Conservation (phyloP, 257 asterid species). For the Solanum verrucosum region DNA sequence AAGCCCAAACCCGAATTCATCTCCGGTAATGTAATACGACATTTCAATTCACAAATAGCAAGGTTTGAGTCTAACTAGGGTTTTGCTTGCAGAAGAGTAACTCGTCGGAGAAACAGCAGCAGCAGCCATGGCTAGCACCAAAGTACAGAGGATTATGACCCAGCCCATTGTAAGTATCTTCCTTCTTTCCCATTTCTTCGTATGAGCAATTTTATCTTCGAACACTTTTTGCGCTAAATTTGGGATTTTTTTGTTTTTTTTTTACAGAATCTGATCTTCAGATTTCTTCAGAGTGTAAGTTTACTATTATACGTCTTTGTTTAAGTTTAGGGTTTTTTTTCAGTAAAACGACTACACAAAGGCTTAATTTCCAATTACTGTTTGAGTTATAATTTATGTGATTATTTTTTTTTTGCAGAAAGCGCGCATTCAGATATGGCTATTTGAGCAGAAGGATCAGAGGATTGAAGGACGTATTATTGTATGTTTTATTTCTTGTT, state of each 20-base stretch:
- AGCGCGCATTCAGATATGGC: constrained; percentile 56
- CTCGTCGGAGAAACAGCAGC: background rate
- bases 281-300: constrained; percentile 62
- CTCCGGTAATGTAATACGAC: background rate
- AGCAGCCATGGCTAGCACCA: constrained; percentile 55
- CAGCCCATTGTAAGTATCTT: constrained; percentile 39
- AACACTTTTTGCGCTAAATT: background rate
- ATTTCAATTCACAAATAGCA: background rate
- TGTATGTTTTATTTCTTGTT: constrained; percentile 11
- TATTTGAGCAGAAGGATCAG: constrained; percentile 56
- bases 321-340: background rate
- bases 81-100: background rate
- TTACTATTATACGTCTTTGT: background rate
- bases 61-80: background rate
- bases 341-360: background rate
- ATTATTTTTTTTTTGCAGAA: constrained; percentile 22
- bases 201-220: background rate
- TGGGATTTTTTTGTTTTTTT: background rate
- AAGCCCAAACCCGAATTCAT: background rate
- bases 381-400: background rate
- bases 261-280: constrained; percentile 54
- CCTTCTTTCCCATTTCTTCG: background rate
- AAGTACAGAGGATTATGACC: constrained; percentile 64
- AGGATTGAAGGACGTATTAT: constrained; percentile 59
- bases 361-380: background rate